Evolutionary conservation across 192 early-diverging fungal genomes (phyloP), one percentile per base, ranked within the genome.

Genomic region (Phlyctochytrium arcticum): DNA sequence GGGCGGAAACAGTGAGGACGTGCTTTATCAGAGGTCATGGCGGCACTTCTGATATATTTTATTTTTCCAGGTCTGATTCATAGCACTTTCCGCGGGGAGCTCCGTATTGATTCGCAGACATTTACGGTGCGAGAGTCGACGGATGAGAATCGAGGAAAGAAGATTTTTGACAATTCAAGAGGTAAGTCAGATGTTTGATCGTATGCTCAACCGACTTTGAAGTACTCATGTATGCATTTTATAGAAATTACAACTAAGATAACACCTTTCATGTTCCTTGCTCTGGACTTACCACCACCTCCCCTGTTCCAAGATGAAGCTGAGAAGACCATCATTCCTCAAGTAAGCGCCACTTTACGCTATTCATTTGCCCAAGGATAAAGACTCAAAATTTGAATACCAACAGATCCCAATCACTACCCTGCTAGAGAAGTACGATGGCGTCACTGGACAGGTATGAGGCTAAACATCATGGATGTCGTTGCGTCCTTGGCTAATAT

Each of bases 311-410:
- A 88, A 33, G 92, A 92, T 62, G 93, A 93, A 42, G 63, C 80
- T 7, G 87, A 92, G 56, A 81, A 85, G 36, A 89, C 89, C 60
- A 92, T 93, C 59, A 93, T 98, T 67, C 96, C 96, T 8, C 96
- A 98, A 60, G 83, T 82, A 79, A 23, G 26, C 7, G 26, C 34
- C 2, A 19, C 6, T 4, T 33, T 32, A 21, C 57, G 37, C 8
- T 5, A 59, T 19, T 17, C 54, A 19, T 70, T 69, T 7, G 30
- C 12, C 15, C 31, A 6, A 32, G n/a, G n/a, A n/a, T n/a, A n/a
- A n/a, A n/a, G n/a, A n/a, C n/a, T n/a, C 51, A 17, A 29, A 44
- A 19, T 17, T 32, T 59, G 29, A 70, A n/a, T 73, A 19, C 24
- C 26, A 3, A 26, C 49, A 82, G 78, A 84, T 96, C 26, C 82